Conservation (phyloP, 352 stramenopile species). For the Globisporangium middletonii region DNA sequence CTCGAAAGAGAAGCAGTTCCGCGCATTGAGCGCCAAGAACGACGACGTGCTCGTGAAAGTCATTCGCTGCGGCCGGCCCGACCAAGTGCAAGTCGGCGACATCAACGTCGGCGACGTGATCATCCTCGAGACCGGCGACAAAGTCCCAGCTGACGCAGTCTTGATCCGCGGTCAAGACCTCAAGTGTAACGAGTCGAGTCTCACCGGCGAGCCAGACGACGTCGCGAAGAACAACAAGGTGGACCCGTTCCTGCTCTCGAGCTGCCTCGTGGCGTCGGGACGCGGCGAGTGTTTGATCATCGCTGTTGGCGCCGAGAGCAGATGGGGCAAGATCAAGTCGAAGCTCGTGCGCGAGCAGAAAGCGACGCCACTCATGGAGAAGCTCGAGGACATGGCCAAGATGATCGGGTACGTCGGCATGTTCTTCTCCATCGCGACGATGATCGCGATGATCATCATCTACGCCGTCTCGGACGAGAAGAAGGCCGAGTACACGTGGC, state of each 20-base stretch:
- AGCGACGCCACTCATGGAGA: slow-evolving; percentile 89
- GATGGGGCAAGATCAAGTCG: slow-evolving; percentile 90
- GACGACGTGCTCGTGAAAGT: slow-evolving; percentile 87
- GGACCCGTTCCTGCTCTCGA: slow-evolving; percentile 87
- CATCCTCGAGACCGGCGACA: slow-evolving; percentile 91
- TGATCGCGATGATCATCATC: slow-evolving; percentile 84
- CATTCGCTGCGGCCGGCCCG: slow-evolving; percentile 50
- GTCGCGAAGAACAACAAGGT: slow-evolving; percentile 73
- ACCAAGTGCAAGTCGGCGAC: slow-evolving; percentile 64
- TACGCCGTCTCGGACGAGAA: slow-evolving; percentile 57
- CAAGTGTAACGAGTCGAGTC: slow-evolving; percentile 93
- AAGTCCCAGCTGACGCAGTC: slow-evolving; percentile 92
- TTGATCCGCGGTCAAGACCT: slow-evolving; percentile 91
- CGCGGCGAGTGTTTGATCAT: slow-evolving; percentile 77
- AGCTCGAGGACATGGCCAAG: slow-evolving; percentile 89
- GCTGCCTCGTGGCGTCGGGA: slow-evolving; percentile 69
- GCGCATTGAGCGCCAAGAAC: slow-evolving; percentile 79
- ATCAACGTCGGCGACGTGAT: slow-evolving; percentile 87
- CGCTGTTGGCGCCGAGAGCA: slow-evolving; percentile 70
- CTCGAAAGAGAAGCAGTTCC: slow-evolving; percentile 91
- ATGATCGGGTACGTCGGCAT: slow-evolving; percentile 86
- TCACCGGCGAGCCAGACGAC: slow-evolving; percentile 95
- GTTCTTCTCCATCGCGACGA: slow-evolving; percentile 81
- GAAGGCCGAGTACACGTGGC: slow-evolving; percentile 59
- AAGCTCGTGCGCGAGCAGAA: slow-evolving; percentile 87